These are phyloP conservation scores for Fusarium algeriense DNA, from an alignment of 2,329 filamentous ascomycete genomes.

Conservation along the genomic window DNA sequence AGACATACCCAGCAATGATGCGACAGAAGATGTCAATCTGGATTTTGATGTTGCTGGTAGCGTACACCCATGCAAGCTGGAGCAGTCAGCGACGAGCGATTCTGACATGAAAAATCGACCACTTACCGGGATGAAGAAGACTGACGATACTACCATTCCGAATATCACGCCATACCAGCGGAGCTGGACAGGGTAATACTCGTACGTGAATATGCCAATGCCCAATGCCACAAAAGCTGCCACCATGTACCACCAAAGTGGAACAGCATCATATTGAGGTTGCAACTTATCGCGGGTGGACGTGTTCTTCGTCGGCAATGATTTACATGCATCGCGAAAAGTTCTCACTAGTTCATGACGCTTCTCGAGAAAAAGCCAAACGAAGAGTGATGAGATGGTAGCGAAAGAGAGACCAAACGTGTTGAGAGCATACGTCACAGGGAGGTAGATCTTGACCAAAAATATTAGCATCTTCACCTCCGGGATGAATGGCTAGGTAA, in stretches of 20 bases:
- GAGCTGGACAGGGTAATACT: slow-evolving; percentile 50
- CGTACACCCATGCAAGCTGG: slow-evolving; percentile 51
- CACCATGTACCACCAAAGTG: slow-evolving; percentile 46
- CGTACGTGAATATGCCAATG: slow-evolving; percentile 48
- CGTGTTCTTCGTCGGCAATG: not conserved
- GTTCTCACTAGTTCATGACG: slow-evolving; percentile 39
- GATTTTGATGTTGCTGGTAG: slow-evolving; percentile 59
- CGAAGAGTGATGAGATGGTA: slow-evolving; percentile 56
- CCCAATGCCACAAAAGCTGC: slow-evolving; percentile 39
- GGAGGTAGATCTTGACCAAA: slow-evolving; percentile 56
- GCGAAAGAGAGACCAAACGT: slow-evolving; percentile 67
- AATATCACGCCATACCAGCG: slow-evolving; percentile 51
- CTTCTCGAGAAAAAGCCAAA: slow-evolving; percentile 51
- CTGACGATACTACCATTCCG: slow-evolving; percentile 44
- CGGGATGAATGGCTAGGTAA: rapidly evolving
- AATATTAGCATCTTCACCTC: not conserved
- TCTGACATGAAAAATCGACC: rapidly evolving
- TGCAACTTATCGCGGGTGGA: slow-evolving; percentile 16
- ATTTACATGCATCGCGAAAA: slow-evolving; percentile 6
- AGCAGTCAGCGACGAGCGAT: not conserved
- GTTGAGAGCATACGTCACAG: slow-evolving; percentile 58
- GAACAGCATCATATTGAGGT: slow-evolving; percentile 34
- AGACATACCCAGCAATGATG: slow-evolving; percentile 59
- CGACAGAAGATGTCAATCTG: slow-evolving; percentile 60
- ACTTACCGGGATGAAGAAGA: slow-evolving; percentile 49